Evolutionary conservation across 305 asterid genomes (phyloP).

Genomic region (Ilex paraguariensis): DNA sequence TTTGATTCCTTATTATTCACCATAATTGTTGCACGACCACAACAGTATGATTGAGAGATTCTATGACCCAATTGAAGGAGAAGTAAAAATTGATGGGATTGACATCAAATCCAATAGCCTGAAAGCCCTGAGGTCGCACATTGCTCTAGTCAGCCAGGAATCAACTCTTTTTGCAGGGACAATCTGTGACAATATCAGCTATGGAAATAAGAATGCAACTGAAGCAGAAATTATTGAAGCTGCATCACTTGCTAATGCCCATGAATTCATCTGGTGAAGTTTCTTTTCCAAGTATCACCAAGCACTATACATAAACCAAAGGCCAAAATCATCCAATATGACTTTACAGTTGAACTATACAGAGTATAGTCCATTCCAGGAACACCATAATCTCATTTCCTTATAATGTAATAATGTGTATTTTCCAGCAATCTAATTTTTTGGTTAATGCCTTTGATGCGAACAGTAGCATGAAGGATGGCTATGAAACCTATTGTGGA

Average conservation of each 20-base stretch:
- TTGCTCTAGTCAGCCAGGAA: conserved; percentile 57
- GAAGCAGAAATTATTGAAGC: conserved; percentile 46
- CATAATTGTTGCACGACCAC: no score
- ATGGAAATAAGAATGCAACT: conserved; percentile 37
- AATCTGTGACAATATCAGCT: conserved; percentile 40
- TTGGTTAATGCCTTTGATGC: no score
- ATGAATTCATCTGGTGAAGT: conserved; percentile 48
- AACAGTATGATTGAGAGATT: conserved; percentile 51
- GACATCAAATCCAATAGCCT: conserved; percentile 37
- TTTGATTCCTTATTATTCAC: no score
- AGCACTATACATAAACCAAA: not conserved
- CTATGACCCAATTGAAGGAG: conserved; percentile 43
- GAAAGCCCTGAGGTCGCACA: conserved; percentile 37
- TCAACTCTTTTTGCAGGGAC: conserved; percentile 51
- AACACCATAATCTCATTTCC: not conserved
- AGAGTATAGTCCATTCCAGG: not conserved
- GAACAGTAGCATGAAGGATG: conserved; percentile 43
- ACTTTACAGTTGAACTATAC: not conserved
- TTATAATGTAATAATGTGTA: not conserved
- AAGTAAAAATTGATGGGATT: conserved; percentile 33
- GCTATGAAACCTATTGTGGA: conserved; percentile 46
- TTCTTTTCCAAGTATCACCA: not conserved
- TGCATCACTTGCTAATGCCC: conserved; percentile 48
- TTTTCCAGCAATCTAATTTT: not conserved
- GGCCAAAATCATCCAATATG: not conserved